phyloP scores from a whole-genome alignment of 495 filamentous ascomycete species.

The Lasiosphaeriaceae sp. region DNA sequence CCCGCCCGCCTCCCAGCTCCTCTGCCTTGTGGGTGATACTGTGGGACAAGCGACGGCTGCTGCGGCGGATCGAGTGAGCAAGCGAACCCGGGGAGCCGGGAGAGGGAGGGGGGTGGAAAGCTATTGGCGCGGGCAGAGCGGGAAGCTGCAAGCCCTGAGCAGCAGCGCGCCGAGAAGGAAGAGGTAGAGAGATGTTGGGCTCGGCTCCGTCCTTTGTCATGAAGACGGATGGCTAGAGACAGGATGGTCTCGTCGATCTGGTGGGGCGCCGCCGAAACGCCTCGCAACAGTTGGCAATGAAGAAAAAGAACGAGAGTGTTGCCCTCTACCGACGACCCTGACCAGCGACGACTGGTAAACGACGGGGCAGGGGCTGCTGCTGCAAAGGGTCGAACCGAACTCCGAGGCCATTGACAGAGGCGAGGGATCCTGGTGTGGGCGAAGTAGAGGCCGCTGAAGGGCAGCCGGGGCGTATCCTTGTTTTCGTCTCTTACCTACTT shows the following conservation, averaged over 20 bases:
- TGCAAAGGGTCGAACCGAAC: constrained; percentile 2
- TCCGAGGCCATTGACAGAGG: constrained; percentile 17
- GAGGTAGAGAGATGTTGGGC: constrained; percentile 6
- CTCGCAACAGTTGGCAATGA: neutral
- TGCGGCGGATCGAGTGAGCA: constrained; percentile 8
- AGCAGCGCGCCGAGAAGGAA: constrained; percentile 4
- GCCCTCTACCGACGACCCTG: constrained; percentile 5
- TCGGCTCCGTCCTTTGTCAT: constrained; percentile 15
- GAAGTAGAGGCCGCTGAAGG: constrained; percentile 2
- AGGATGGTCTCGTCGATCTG: neutral
- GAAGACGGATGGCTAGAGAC: constrained; percentile 14
- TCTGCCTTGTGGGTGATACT: neutral
- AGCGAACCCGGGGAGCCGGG: constrained; percentile 10
- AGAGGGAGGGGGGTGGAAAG: constrained; percentile 8
- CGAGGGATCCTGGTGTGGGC: neutral
- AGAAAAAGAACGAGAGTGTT: neutral
- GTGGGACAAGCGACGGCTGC: neutral
- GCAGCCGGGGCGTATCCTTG: neutral
- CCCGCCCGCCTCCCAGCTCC: constrained; percentile 5
- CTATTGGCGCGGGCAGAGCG: constrained; percentile 3
- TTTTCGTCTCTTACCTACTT: neutral
- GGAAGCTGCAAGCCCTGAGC: constrained; percentile 7
- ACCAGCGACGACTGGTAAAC: constrained; percentile 1
- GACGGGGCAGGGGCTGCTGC: constrained; percentile 5
- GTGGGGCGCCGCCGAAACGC: neutral